Evolutionary conservation across 768 basidiomycete genomes (phyloP).

Genomic region (Xerocomellus chrysenteron): DNA sequence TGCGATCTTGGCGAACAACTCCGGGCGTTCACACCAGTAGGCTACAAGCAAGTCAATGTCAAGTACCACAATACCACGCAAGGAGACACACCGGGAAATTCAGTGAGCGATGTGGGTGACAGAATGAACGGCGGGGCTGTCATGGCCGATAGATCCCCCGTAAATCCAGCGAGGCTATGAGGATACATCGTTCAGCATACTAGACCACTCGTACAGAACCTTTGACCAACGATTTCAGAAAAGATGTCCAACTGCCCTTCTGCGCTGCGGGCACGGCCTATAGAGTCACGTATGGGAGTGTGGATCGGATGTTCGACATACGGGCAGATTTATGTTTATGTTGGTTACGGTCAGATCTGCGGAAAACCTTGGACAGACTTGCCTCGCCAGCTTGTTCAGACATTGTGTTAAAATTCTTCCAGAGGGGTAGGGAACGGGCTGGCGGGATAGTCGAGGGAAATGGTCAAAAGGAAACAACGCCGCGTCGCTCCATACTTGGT

Average conservation of each 20-base stretch:
- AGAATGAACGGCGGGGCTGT: slow-evolving; percentile 92
- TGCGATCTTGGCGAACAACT: slow-evolving; percentile 83
- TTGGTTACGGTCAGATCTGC: slow-evolving; percentile 24
- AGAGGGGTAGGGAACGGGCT: slow-evolving; percentile 4
- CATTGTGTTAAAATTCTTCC: slow-evolving; percentile 22
- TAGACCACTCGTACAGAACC: neutral
- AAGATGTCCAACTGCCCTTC: slow-evolving; percentile 84
- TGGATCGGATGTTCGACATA: slow-evolving; percentile 31
- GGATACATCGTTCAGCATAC: slow-evolving; percentile 2
- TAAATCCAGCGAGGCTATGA: slow-evolving; percentile 75
- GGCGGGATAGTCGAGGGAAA: slow-evolving; percentile 7
- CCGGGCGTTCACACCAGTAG: slow-evolving; percentile 96
- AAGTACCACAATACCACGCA: neutral
- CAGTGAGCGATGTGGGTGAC: slow-evolving; percentile 86
- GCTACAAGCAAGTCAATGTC: slow-evolving; percentile 44
- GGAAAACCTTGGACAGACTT: slow-evolving; percentile 24
- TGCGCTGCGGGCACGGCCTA: slow-evolving; percentile 80
- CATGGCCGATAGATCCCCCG: slow-evolving; percentile 82
- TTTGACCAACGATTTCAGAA: slow-evolving; percentile 79
- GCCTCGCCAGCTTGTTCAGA: slow-evolving; percentile 45
- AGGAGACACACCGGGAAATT: slow-evolving; percentile 72
- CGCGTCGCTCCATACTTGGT: neutral
- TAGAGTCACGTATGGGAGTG: slow-evolving; percentile 20
- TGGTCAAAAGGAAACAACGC: slow-evolving; percentile 5
- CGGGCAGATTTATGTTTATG: slow-evolving; percentile 33